Base-by-base conservation (phyloP, 2,329 filamentous ascomycete species). In the Fusarium chaquense region DNA sequence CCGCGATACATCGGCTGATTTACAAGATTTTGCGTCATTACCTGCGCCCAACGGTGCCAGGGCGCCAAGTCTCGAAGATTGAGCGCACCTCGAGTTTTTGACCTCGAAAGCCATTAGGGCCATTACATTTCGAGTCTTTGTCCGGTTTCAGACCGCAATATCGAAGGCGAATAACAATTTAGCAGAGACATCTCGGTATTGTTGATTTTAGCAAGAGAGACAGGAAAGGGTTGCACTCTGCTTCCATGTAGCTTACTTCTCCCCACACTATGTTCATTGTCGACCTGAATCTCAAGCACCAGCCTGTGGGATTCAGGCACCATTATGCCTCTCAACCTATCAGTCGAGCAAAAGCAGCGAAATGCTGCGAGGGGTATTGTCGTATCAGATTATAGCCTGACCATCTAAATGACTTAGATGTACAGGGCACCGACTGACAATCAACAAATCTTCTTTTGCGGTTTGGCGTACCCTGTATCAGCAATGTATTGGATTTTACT, bases 241-340 rank as follows among this genome's bases (percentile, higher is more conserved):
- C 64, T 65, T 46, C 59, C 62, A 50, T 60, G 62, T 55, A 67
- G 51, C 66, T 62, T 69, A 47, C 30, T 30, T 62, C 62, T 67
- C 70, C 63, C 59, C 70, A 71, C 67, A 51, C 66, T 40, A 66
- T 59, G 62, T 58, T 61, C 66, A 74, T 71, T 61, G 62, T 73
- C 55, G 49, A 74, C 58, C 47, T 71, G 51, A 41, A 69, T 59
- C 51, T 62, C 47, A 65, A 68, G 61, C 57, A 73, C 63, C 52
- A 47, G 50, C 55, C 58, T 70, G 62, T 58, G 53, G 72, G 62
- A 74, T 73, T 66, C 72, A 74, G 72, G 72, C 69, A 74, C 72
- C 70, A 70, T 69, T 59, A 62, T 54, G 33, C 49, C 20, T 40
- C 35, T n/a, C 65, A 58, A 49, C 64, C 57, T 61, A 71, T 59